Conservation (phyloP, 176 grass and related monocot species). For the Panicum miliaceum region DNA sequence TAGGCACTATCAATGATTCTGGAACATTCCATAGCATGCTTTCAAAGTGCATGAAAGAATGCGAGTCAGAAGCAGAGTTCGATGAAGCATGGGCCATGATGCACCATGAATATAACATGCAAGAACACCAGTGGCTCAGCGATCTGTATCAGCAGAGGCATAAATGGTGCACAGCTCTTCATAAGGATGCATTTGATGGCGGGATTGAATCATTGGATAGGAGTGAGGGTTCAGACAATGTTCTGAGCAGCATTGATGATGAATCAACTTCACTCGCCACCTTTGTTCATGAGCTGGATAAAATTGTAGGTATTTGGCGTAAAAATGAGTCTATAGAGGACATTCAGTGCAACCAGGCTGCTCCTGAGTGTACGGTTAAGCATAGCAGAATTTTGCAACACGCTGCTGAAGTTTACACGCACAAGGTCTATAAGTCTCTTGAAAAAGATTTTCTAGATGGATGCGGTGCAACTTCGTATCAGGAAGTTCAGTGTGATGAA, state of each 20-base stretch:
- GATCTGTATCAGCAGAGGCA: conserved; percentile 70
- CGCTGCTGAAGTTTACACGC: conserved; percentile 73
- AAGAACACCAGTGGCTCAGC: conserved; percentile 68
- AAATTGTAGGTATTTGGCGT: conserved; percentile 61
- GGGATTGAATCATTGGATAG: conserved; percentile 58
- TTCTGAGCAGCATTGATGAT: conserved; percentile 57
- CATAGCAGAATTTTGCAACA: conserved; percentile 63
- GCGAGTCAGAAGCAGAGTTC: conserved; percentile 68
- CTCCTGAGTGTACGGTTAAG: conserved; percentile 48
- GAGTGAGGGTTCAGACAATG: conserved; percentile 51
- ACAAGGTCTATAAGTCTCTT: conserved; percentile 60
- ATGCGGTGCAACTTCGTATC: conserved; percentile 57
- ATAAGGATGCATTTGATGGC: conserved; percentile 74
- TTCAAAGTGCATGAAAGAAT: conserved; percentile 72
- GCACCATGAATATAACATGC: conserved; percentile 55
- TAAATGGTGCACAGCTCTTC: conserved; percentile 75
- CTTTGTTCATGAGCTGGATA: conserved; percentile 63
- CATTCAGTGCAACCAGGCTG: conserved; percentile 56
- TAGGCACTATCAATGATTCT: conserved; percentile 62
- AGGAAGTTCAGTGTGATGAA: conserved; percentile 64
- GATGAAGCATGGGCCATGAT: conserved; percentile 75
- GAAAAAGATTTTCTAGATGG: conserved; percentile 78
- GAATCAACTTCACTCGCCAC: conserved; percentile 56
- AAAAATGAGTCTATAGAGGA: conserved; percentile 66
- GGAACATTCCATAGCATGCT: conserved; percentile 59